Conservation (phyloP, 2,329 filamentous ascomycete genomes). For the Dendryphion nanum region DNA sequence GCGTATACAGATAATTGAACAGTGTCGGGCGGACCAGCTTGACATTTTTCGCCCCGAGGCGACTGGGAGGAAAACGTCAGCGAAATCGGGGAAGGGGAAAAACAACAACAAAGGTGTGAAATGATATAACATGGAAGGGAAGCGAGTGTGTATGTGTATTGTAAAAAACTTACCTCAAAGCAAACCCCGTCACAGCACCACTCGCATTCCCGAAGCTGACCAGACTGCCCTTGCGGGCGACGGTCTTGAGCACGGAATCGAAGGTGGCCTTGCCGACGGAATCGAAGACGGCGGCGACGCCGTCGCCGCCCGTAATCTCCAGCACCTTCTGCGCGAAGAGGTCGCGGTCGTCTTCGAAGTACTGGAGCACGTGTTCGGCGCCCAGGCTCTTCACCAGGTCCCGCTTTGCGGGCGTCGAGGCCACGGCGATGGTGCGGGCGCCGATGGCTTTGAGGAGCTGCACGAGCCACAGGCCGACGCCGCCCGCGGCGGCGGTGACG, state of each 20-base stretch:
- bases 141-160: too few relatives aligned
- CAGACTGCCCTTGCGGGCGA: conserved; percentile 74
- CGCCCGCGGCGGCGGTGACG: conserved; percentile 82
- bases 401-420: conserved; percentile 70
- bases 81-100: background rate
- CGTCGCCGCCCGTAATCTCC: conserved; percentile 69
- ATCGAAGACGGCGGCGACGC: conserved; percentile 78
- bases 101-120: background rate
- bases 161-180: conserved; percentile 57
- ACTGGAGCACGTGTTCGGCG: conserved; percentile 71
- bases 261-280: conserved; percentile 84
- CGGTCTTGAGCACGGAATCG: conserved; percentile 70
- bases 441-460: conserved; percentile 73
- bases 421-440: conserved; percentile 77
- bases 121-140: background rate
- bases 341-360: conserved; percentile 53
- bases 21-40: conserved; percentile 74
- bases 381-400: conserved; percentile 68
- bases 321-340: conserved; percentile 51
- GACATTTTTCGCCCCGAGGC: conserved; percentile 70
- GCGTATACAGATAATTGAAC: conserved; percentile 59
- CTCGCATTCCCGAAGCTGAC: conserved; percentile 80
- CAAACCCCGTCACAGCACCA: conserved; percentile 72
- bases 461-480: conserved; percentile 67
- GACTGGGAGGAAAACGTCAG: too few relatives aligned